phyloP scores from a whole-genome alignment of 441 rosid species.

The Populus hybrid region DNA sequence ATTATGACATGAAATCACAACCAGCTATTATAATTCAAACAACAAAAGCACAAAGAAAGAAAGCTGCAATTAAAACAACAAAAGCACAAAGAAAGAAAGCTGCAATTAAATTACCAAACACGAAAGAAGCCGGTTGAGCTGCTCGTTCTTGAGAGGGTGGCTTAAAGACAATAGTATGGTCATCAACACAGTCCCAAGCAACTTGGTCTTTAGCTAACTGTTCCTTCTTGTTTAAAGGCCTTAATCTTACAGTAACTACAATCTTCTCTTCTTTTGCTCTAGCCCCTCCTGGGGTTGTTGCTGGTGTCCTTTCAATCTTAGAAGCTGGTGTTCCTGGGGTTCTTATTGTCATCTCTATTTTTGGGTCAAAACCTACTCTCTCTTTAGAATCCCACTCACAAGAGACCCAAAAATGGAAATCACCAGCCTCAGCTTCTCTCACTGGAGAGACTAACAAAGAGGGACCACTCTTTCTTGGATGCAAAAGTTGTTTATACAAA shows the following conservation, averaged over 20 bases:
- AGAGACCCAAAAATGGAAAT: slow-evolving; percentile 4
- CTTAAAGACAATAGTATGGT: slow-evolving; percentile 64
- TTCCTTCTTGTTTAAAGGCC: slow-evolving; percentile 92
- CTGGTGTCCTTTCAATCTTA: slow-evolving; percentile 65
- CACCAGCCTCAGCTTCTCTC: slow-evolving; percentile 15
- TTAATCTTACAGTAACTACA: slow-evolving; percentile 86
- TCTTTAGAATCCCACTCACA: not conserved
- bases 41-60: not conserved
- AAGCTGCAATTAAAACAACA: not conserved
- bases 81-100: not conserved
- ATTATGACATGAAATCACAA: not conserved
- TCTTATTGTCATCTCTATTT: slow-evolving; percentile 39
- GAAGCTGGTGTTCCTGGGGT: slow-evolving; percentile 88
- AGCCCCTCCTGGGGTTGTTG: slow-evolving; percentile 75
- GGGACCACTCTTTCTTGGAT: not conserved
- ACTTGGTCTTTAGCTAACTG: slow-evolving; percentile 78
- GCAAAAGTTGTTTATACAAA: not conserved
- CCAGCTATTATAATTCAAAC: not conserved
- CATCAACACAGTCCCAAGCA: slow-evolving; percentile 94
- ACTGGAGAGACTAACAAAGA: slow-evolving; percentile 9
- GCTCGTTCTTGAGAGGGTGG: slow-evolving; percentile 75
- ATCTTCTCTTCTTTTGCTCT: slow-evolving; percentile 90
- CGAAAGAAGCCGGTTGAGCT: slow-evolving; percentile 72
- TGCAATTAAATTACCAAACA: slow-evolving; percentile 58
- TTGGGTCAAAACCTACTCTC: not conserved